These are phyloP conservation scores for Aquilaria agallochum DNA, from an alignment of 441 rosid genomes.

Conservation along the genomic window DNA sequence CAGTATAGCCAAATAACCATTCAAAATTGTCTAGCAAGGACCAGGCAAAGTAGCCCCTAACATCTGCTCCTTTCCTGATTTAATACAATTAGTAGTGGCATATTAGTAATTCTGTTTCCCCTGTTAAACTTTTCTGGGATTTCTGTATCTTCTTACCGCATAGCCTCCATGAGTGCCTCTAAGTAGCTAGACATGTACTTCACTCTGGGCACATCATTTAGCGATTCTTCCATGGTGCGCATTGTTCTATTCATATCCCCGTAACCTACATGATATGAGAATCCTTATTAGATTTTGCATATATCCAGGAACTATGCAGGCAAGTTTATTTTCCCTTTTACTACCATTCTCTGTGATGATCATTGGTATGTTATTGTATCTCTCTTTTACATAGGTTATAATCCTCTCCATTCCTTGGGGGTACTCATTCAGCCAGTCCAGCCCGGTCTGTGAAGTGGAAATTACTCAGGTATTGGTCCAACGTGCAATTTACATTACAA, in stretches of 20 bases:
- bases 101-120: neutral
- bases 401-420: constrained; percentile 51
- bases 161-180: constrained; percentile 40
- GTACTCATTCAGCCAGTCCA: constrained; percentile 28
- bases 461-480: constrained; percentile 4
- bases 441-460: constrained; percentile 20
- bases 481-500: neutral
- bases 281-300: neutral
- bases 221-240: constrained; percentile 19
- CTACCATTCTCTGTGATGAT: constrained; percentile 50
- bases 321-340: neutral
- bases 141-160: constrained; percentile 36
- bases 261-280: constrained; percentile 28
- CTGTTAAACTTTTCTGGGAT: neutral
- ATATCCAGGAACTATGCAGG: neutral
- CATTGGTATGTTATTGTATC: constrained; percentile 42
- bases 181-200: constrained; percentile 47
- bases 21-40: constrained; percentile 59
- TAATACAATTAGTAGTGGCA: neutral
- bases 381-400: constrained; percentile 30
- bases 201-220: constrained; percentile 47
- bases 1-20: constrained; percentile 44
- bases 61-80: constrained; percentile 53
- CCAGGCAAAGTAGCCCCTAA: constrained; percentile 58
- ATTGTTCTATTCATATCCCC: constrained; percentile 26